phyloP scores from a whole-genome alignment of 1,284 basidiomycete genomes.

The Fomes fomentarius region DNA sequence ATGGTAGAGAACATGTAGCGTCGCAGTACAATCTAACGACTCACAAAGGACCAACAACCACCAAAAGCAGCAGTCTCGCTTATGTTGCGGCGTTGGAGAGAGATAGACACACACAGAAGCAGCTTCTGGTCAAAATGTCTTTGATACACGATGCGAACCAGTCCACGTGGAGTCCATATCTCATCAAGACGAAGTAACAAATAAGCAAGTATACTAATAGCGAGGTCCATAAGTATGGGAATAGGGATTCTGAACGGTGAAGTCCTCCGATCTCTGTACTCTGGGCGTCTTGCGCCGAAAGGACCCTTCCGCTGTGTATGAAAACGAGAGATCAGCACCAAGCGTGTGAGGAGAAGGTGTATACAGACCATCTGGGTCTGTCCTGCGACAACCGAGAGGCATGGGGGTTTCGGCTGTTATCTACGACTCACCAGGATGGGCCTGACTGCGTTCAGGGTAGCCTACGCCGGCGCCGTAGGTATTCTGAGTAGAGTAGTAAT shows the following conservation, averaged over 20 bases:
- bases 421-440: conserved; percentile 55
- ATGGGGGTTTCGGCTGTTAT: conserved; percentile 8
- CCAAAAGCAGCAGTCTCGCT: neutral
- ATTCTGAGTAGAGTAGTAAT: conserved; percentile 25
- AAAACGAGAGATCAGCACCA: conserved; percentile 27
- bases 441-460: conserved; percentile 44
- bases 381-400: conserved; percentile 20
- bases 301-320: conserved; percentile 59
- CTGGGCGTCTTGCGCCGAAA: conserved; percentile 57
- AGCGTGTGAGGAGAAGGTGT: neutral
- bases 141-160: conserved; percentile 12
- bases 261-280: conserved; percentile 37
- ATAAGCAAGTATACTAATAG: conserved; percentile 12
- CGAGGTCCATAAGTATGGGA: conserved; percentile 6
- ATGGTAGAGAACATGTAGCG: conserved; percentile 12
- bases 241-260: conserved; percentile 11
- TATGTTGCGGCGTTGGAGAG: neutral
- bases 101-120: neutral
- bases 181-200: conserved; percentile 5
- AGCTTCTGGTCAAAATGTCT: conserved; percentile 1
- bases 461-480: conserved; percentile 34
- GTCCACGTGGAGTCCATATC: conserved; percentile 23
- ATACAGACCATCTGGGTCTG: conserved; percentile 28
- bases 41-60: neutral
- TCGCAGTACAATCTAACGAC: neutral